phyloP scores from a whole-genome alignment of 371 early-diverging fungal species.

The Homolaphlyctis polyrhiza region DNA sequence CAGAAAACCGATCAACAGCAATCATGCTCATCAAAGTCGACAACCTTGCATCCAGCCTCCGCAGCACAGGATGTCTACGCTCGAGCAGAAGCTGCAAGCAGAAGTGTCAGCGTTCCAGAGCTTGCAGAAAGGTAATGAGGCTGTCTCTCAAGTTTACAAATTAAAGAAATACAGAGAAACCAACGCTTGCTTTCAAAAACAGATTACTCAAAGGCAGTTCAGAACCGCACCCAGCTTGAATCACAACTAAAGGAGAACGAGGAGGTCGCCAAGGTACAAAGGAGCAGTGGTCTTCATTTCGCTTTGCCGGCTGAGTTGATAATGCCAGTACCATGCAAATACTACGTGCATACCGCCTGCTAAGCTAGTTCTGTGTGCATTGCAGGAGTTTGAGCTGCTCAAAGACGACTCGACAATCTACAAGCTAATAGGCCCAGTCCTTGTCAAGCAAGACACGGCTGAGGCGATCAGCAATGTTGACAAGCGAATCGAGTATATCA shows the following conservation, averaged over 20 bases:
- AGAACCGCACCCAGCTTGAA: conserved; percentile 77
- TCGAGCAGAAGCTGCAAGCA: conserved; percentile 22
- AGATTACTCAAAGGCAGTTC: conserved; percentile 78
- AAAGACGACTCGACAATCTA: conserved; percentile 79
- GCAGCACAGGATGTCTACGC: too few relatives aligned
- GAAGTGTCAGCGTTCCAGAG: conserved; percentile 23
- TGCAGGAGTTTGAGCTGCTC: conserved; percentile 79
- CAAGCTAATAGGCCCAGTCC: conserved; percentile 92
- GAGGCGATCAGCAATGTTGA: conserved; percentile 87
- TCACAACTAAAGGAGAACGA: conserved; percentile 95
- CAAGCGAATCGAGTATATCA: conserved; percentile 90
- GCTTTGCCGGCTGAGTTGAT: not conserved
- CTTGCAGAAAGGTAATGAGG: conserved; percentile 20
- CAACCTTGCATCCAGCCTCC: too few relatives aligned
- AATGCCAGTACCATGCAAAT: too few relatives aligned
- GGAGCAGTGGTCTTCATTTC: too few relatives aligned
- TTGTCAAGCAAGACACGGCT: conserved; percentile 83
- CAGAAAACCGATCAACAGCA: too few relatives aligned
- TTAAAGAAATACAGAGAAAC: not conserved
- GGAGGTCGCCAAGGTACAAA: conserved; percentile 69
- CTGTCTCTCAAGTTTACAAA: not conserved
- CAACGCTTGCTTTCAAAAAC: not conserved
- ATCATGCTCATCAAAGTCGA: too few relatives aligned
- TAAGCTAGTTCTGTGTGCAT: not conserved
- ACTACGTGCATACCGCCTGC: not conserved